Evolutionary conservation across 176 grass and related monocot species (phyloP).

Genomic region (Pharus latifolius): DNA sequence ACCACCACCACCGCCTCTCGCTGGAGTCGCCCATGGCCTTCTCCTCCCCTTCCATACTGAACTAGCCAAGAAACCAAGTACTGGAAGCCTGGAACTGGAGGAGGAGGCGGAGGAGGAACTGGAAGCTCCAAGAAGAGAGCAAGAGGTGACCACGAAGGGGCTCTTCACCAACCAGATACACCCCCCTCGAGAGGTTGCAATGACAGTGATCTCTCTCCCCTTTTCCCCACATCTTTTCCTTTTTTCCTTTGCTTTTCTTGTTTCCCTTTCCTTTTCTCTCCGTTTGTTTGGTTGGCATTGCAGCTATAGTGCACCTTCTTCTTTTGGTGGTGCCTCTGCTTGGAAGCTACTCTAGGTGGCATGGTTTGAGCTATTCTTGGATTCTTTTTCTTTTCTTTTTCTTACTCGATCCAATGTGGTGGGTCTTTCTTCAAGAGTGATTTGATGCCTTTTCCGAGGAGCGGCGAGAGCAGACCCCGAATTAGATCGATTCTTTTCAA

Average conservation of each 20-base stretch:
- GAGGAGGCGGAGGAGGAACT: not conserved
- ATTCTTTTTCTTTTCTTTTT: too few species aligned
- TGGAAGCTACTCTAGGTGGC: conserved; percentile 21
- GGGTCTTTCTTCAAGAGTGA: not conserved
- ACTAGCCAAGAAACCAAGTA: not conserved
- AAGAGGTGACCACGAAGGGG: not conserved
- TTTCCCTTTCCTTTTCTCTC: not conserved
- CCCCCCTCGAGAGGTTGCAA: conserved; percentile 1
- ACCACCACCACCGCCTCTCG: not conserved
- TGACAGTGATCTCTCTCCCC: conserved; percentile 1
- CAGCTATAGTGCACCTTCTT: conserved; percentile 12
- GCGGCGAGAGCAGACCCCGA: not conserved
- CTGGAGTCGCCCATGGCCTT: conserved; percentile 19
- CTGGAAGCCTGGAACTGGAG: not conserved
- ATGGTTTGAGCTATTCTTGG: conserved; percentile 11
- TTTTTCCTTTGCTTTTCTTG: too few species aligned
- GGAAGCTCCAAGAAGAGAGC: not conserved
- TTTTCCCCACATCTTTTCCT: not conserved
- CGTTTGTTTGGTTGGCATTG: conserved; percentile 25
- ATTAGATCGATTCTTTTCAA: conserved; percentile 30
- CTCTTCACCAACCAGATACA: conserved; percentile 11
- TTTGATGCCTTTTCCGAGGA: conserved; percentile 24
- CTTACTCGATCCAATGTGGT: conserved; percentile 16
- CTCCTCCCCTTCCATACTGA: conserved; percentile 1
- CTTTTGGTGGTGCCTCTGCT: conserved; percentile 19